These are phyloP conservation scores for Trichoderma asperellum DNA, from an alignment of 2,329 filamentous ascomycete species.

Conservation along the genomic window DNA sequence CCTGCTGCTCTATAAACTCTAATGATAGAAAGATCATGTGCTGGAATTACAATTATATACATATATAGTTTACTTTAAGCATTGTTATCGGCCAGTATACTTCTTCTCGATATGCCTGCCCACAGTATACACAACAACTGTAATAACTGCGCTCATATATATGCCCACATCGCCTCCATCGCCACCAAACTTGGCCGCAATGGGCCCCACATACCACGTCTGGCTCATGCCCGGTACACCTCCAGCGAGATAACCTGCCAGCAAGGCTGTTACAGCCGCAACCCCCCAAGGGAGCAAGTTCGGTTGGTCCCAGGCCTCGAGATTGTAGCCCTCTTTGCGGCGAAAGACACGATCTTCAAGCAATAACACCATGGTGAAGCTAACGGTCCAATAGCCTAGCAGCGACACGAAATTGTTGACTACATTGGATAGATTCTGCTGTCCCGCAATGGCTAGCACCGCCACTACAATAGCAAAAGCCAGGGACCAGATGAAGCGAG, in stretches of 20 bases:
- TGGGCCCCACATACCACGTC: conserved; percentile 27
- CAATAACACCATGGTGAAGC: conserved; percentile 32
- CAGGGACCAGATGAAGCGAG: conserved; percentile 32
- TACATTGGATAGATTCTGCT: conserved; percentile 32
- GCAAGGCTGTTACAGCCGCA: conserved; percentile 30
- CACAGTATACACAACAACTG: background rate
- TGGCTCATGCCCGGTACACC: conserved; percentile 33
- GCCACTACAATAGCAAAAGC: conserved; percentile 31
- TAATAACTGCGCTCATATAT: conserved; percentile 1
- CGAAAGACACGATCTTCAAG: conserved; percentile 33
- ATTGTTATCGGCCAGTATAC: background rate
- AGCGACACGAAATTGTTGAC: conserved; percentile 33
- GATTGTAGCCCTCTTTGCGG: conserved; percentile 31
- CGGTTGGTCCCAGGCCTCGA: conserved; percentile 32
- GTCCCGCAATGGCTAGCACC: conserved; percentile 33
- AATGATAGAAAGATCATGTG: background rate
- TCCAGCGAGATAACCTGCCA: conserved; percentile 26
- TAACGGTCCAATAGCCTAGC: conserved; percentile 34
- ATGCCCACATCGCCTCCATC: background rate
- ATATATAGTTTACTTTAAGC: background rate
- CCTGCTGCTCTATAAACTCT: background rate
- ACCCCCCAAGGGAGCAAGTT: conserved; percentile 31
- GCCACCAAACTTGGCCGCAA: conserved; percentile 7
- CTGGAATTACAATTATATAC: background rate
- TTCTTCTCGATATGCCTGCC: background rate